Conservation (phyloP, 2,329 filamentous ascomycete genomes). For the Blastomyces parvus region DNA sequence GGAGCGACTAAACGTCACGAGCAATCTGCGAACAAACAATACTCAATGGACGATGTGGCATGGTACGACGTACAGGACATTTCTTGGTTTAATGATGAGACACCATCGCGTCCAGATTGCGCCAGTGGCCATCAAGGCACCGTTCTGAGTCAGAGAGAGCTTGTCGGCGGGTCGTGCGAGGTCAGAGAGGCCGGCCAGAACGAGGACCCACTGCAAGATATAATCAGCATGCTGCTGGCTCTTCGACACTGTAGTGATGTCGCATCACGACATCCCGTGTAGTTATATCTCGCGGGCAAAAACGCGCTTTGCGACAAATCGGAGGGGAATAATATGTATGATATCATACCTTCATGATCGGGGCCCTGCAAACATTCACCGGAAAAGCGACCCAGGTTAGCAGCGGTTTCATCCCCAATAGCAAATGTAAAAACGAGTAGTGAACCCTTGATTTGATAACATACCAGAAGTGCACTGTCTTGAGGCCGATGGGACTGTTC, state of each 20-base stretch:
- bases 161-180: constrained; percentile 84
- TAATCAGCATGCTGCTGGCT: constrained; percentile 2
- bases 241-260: not conserved
- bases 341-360: constrained; percentile 68
- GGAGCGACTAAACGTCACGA: not conserved
- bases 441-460: not conserved
- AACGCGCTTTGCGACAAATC: not conserved
- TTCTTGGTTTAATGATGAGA: constrained; percentile 89
- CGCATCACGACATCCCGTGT: not conserved
- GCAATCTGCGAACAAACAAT: not conserved
- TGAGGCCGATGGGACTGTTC: constrained; percentile 70
- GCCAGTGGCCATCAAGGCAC: constrained; percentile 79
- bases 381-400: not conserved
- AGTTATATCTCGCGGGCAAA: not conserved
- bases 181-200: constrained; percentile 85
- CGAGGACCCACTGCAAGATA: constrained; percentile 70
- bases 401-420: not conserved
- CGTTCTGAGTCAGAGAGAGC: constrained; percentile 87
- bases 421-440: not conserved
- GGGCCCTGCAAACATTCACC: constrained; percentile 53
- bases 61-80: constrained; percentile 59
- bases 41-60: not conserved
- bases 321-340: not conserved
- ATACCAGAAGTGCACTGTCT: constrained; percentile 98
- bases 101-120: constrained; percentile 99